These are phyloP conservation scores for Penicillium sp. DNA, from an alignment of 2,329 filamentous ascomycete species.

Conservation along the genomic window DNA sequence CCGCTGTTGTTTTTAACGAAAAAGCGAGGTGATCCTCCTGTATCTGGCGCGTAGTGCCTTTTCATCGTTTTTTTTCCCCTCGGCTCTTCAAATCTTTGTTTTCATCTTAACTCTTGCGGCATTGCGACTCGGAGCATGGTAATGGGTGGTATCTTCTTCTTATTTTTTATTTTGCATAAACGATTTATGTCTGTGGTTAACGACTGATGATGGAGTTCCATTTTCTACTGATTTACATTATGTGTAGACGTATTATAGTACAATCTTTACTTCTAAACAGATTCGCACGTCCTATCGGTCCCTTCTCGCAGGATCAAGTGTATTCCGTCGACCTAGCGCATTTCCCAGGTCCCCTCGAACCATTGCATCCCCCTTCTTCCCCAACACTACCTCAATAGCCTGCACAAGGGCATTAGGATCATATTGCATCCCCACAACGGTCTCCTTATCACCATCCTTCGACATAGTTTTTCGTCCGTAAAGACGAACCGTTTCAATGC, in stretches of 20 bases:
- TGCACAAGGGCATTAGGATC: slow-evolving; percentile 72
- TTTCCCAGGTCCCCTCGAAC: slow-evolving; percentile 36
- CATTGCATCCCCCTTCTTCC: slow-evolving; percentile 57
- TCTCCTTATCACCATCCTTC: slow-evolving; percentile 46
- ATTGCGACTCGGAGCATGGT: slow-evolving; percentile 9
- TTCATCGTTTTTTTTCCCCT: no score
- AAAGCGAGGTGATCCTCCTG: neutral
- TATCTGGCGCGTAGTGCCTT: neutral
- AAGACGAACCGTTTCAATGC: slow-evolving; percentile 73
- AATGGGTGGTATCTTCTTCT: neutral
- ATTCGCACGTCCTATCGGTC: neutral
- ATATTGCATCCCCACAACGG: slow-evolving; percentile 61
- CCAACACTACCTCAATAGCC: slow-evolving; percentile 74
- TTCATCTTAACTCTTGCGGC: neutral
- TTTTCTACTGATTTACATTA: neutral
- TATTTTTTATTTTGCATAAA: neutral
- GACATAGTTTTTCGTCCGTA: slow-evolving; percentile 63
- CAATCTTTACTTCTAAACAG: neutral
- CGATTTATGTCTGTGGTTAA: neutral
- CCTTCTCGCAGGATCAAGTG: slow-evolving; percentile 40
- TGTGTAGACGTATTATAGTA: neutral
- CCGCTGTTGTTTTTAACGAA: slow-evolving; percentile 35
- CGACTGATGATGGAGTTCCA: neutral
- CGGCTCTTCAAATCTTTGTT: neutral
- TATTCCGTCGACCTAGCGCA: slow-evolving; percentile 59